Conservation (phyloP, 2,329 filamentous ascomycete species). For the Pseudogymnoascus sp. region DNA sequence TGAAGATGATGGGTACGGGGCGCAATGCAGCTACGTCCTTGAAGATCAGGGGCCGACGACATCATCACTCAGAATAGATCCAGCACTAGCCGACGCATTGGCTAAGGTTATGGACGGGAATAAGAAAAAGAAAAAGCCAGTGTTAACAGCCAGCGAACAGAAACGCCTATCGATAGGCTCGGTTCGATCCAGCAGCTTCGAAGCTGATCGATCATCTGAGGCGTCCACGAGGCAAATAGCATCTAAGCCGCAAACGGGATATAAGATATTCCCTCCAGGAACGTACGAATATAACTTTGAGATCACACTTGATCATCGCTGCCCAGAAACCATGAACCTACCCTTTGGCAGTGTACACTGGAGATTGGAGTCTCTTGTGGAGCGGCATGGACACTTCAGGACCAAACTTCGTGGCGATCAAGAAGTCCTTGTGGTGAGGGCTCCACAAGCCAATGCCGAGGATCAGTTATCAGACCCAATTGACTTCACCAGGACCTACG, state of each 20-base stretch:
- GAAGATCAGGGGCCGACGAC: conserved; percentile 21
- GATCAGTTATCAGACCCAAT: conserved; percentile 69
- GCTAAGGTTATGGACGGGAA: neutral
- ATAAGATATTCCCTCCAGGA: conserved; percentile 54
- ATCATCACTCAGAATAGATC: conserved; percentile 20
- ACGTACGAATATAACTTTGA: conserved; percentile 58
- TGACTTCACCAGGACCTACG: conserved; percentile 68
- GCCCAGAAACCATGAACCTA: conserved; percentile 65
- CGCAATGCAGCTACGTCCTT: conserved; percentile 50
- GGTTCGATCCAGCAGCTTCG: conserved; percentile 61
- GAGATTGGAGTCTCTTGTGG: conserved; percentile 60
- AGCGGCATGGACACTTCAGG: conserved; percentile 63
- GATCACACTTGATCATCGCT: conserved; percentile 68
- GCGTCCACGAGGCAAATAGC: conserved; percentile 34
- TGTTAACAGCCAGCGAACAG: neutral
- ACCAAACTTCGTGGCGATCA: conserved; percentile 60
- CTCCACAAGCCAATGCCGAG: conserved; percentile 61
- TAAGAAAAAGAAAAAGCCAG: neutral
- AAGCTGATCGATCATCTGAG: conserved; percentile 51
- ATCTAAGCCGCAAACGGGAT: conserved; percentile 55
- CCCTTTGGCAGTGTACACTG: conserved; percentile 65
- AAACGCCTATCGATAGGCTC: conserved; percentile 58
- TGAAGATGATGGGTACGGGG: conserved; percentile 53
- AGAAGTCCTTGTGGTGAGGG: conserved; percentile 61
- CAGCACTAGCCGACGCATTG: neutral